phyloP scores from a whole-genome alignment of 208 protist species.

The Naegleria lovaniensis region DNA sequence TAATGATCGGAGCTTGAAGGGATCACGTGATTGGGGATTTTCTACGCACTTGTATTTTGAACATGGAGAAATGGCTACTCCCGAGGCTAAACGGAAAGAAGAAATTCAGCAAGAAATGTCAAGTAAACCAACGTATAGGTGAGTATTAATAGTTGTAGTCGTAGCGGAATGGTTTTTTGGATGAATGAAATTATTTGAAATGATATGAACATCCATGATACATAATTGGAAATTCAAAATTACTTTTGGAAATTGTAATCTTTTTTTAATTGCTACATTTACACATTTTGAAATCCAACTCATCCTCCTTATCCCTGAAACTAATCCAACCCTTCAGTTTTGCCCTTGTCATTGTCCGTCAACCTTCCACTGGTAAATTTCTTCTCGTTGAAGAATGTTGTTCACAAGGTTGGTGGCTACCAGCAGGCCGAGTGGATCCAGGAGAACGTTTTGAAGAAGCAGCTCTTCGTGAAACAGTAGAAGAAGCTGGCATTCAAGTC shows the following conservation, averaged over 20 bases:
- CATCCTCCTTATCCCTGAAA: too few species aligned
- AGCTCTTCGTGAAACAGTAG: slow-evolving; percentile 24
- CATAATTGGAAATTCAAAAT: too few species aligned
- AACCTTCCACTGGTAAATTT: neutral
- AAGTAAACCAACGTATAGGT: neutral
- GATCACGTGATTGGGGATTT: neutral
- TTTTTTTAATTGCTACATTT: too few species aligned
- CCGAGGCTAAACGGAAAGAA: neutral
- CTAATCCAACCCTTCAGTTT: too few species aligned
- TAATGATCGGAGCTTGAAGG: neutral
- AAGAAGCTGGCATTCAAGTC: slow-evolving; percentile 31
- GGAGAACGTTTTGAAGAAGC: slow-evolving; percentile 14
- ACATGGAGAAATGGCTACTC: neutral
- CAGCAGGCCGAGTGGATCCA: slow-evolving; percentile 18
- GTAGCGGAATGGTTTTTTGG: too few species aligned
- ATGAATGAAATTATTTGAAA: too few species aligned
- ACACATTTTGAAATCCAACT: too few species aligned
- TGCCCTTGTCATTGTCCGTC: neutral
- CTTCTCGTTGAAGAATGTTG: slow-evolving; percentile 1
- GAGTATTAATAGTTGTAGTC: too few species aligned
- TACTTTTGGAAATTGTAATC: too few species aligned
- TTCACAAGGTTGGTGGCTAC: neutral
- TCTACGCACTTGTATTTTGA: neutral
- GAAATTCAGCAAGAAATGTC: neutral
- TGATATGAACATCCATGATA: too few species aligned